Percentiles rank a stretch among this genome's conserved stretches.
Conservation (phyloP, 1,139 yeast species). For the Geotrichum klebahnii region DNA sequence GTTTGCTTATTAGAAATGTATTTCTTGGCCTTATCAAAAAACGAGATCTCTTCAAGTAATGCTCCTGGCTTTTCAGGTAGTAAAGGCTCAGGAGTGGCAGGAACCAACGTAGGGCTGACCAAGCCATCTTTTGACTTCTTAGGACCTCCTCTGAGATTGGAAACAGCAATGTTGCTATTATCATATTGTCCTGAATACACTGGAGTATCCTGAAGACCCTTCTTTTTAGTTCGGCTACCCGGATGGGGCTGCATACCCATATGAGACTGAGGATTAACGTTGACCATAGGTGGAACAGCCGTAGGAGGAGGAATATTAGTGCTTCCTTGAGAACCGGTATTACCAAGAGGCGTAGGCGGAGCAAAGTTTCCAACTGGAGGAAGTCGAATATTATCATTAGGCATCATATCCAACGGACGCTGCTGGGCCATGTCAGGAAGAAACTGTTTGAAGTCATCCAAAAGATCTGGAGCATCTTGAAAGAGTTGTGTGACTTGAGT, state of each 20-base stretch:
- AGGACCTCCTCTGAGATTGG: constrained; percentile 38
- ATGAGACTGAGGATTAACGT: constrained; percentile 4
- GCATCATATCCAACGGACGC: constrained; percentile 17
- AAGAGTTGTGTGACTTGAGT: constrained; percentile 86
- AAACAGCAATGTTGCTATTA: constrained; percentile 39
- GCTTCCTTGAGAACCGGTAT: not conserved
- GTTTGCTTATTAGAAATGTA: constrained; percentile 84
- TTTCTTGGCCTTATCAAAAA: constrained; percentile 89
- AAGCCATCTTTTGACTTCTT: constrained; percentile 9
- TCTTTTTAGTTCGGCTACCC: constrained; percentile 23
- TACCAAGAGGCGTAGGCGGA: constrained; percentile 48
- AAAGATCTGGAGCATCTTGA: constrained; percentile 87
- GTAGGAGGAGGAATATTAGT: not conserved
- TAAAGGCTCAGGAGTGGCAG: constrained; percentile 82
- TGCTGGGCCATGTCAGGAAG: constrained; percentile 73
- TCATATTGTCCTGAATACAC: constrained; percentile 13
- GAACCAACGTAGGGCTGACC: constrained; percentile 65
- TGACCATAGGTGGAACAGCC: too few relatives aligned
- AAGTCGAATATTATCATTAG: constrained; percentile 45
- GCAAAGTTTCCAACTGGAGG: constrained; percentile 97
- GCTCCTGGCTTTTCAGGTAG: constrained; percentile 38
- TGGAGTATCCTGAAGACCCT: constrained; percentile 16
- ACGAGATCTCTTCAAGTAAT: constrained; percentile 75
- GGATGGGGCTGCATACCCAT: not conserved
- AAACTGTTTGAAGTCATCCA: constrained; percentile 92